Conservation (phyloP, 139 green algal genomes). For the Picochlorum costavermella region DNA sequence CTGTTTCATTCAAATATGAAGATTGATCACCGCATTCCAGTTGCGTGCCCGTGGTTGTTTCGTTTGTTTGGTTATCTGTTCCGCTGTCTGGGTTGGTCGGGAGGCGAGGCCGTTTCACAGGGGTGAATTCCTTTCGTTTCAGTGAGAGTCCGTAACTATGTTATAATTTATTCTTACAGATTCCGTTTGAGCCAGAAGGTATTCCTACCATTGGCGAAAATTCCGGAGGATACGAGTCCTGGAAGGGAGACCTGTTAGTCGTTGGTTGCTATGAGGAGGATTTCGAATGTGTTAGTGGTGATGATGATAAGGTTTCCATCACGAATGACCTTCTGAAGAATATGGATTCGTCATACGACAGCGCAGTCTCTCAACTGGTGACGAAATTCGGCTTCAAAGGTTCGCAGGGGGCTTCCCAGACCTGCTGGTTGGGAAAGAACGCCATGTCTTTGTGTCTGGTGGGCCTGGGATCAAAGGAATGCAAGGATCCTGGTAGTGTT, state of each 20-base stretch:
- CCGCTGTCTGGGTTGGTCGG: too few species aligned
- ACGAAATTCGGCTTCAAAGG: slow-evolving; percentile 60
- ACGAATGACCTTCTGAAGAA: not conserved
- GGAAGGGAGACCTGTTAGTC: slow-evolving; percentile 59
- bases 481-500: slow-evolving; percentile 22
- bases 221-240: not conserved
- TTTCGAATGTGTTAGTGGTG: slow-evolving; percentile 24
- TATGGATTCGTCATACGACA: slow-evolving; percentile 39
- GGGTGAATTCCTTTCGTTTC: too few species aligned
- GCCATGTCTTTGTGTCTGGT: slow-evolving; percentile 45
- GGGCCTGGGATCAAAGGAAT: slow-evolving; percentile 56
- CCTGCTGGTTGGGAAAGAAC: slow-evolving; percentile 8
- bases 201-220: not conserved
- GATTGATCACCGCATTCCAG: not conserved
- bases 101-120: too few species aligned
- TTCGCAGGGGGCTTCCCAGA: slow-evolving; percentile 36
- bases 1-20: not conserved
- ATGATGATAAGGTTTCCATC: not conserved
- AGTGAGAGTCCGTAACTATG: too few species aligned
- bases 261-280: slow-evolving; percentile 59
- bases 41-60: not conserved
- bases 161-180: slow-evolving; percentile 10
- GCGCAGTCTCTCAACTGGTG: slow-evolving; percentile 49
- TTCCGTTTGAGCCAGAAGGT: slow-evolving; percentile 14
- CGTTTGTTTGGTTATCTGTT: too few species aligned